phyloP scores from a whole-genome alignment of 2,329 filamentous ascomycete species.

The Xylariaceae sp. region DNA sequence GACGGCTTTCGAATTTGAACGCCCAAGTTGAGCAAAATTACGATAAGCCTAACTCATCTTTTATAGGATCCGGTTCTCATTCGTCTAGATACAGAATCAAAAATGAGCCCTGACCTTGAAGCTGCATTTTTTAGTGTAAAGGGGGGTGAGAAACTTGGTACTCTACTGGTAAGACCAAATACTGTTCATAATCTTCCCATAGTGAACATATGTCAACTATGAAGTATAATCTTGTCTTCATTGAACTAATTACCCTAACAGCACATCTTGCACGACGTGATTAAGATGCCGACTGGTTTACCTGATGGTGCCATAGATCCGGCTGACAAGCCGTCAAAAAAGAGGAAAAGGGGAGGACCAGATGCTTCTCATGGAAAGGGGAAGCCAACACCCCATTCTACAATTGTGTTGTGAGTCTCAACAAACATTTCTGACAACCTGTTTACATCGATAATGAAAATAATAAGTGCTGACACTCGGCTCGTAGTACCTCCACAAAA shows the following conservation, averaged over 20 bases:
- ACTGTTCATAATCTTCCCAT: too few relatives aligned
- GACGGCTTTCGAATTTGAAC: too few relatives aligned
- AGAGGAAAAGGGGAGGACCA: slow-evolving; percentile 62
- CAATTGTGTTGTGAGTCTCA: slow-evolving; percentile 97
- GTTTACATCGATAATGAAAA: too few relatives aligned
- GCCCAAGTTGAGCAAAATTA: neutral
- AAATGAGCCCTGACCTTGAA: slow-evolving; percentile 93
- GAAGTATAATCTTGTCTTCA: too few relatives aligned
- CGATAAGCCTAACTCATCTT: slow-evolving; percentile 1
- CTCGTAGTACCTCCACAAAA: slow-evolving; percentile 44
- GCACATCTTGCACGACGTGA: slow-evolving; percentile 84
- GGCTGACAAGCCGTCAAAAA: slow-evolving; percentile 53
- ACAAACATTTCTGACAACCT: slow-evolving; percentile 26
- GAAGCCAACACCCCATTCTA: slow-evolving; percentile 83
- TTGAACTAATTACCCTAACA: too few relatives aligned
- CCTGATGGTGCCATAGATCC: slow-evolving; percentile 48
- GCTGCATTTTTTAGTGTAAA: slow-evolving; percentile 94
- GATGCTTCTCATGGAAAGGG: slow-evolving; percentile 54
- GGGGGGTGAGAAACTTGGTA: slow-evolving; percentile 88
- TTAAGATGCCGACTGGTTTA: slow-evolving; percentile 75
- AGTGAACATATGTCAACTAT: too few relatives aligned
- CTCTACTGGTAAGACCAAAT: too few relatives aligned
- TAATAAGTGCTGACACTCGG: too few relatives aligned
- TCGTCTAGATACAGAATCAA: slow-evolving; percentile 87
- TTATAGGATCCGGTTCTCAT: slow-evolving; percentile 89